Evolutionary conservation across 2,329 filamentous ascomycete genomes (phyloP), one percentile per base, ranked within the genome.

Genomic region (Alternaria tenuissima): DNA sequence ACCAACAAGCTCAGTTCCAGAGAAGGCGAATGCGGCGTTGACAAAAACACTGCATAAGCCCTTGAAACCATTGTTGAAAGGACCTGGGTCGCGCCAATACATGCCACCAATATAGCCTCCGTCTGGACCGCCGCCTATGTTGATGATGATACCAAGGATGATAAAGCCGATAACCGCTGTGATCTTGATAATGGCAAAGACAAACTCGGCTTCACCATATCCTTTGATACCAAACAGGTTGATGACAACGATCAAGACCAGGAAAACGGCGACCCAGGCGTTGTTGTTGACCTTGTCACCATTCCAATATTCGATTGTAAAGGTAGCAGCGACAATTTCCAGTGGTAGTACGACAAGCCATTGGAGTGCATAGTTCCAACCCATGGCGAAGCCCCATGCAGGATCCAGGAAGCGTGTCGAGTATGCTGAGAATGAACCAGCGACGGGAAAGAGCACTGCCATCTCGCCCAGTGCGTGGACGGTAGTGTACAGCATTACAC

Each of bases 371-470:
- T 97, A 91, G 85, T 96, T 96, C 93, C 93, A 96, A 16, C 93
- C 93, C 91, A 97, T 96, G 47, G 93, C 92, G 74, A 96, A 96
- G 0, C 93, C 93, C 93, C 93, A 97, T 0, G 94, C 94, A 1
- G 94, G 94, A 73, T 97, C 93, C 18, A 98, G 80, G 72, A 98
- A 97, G 18, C 94, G 88, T 30, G 93, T 97, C 18, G 94, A 95
- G 81, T 94, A 97, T 7, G 93, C 89, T 1, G 93, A 92, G 76
- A 97, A 98, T 3, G 93, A 96, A 57, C 94, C 94, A 22, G 94
- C 91, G 24, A 97, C 91, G 4, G 94, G 94, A 70, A 94, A 97
- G 12, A 93, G 81, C 18, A 97, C 93, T 16, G 94, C 92, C 79
- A 98, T 87, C 79, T 98, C 94, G 64, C 94, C 94, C 26, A 98